Evolutionary conservation across 208 protist species (phyloP).

Genomic region (Strigomonas oncopelti): DNA sequence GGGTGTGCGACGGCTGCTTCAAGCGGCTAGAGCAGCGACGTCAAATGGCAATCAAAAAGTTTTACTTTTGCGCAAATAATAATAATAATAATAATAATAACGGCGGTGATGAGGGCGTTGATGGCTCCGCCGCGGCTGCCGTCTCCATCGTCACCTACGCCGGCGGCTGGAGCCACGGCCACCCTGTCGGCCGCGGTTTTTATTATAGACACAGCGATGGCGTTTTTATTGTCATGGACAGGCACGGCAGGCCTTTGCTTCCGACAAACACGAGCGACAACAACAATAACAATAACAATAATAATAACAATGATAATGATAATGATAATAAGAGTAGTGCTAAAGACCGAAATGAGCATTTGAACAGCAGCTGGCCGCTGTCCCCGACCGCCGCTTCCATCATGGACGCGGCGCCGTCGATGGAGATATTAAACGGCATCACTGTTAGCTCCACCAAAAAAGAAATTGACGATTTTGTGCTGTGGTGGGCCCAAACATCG

Average conservation of each 20-base stretch:
- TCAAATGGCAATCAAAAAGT: slow-evolving; percentile 9
- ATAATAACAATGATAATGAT: slow-evolving; percentile 8
- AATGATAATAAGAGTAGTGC: slow-evolving; percentile 10
- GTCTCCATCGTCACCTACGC: slow-evolving; percentile 64
- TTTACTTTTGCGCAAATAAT: slow-evolving; percentile 1
- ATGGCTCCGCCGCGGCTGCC: not conserved
- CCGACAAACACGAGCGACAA: slow-evolving; percentile 1
- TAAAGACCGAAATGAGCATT: too few relatives aligned
- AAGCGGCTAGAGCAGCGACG: slow-evolving; percentile 58
- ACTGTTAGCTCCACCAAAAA: slow-evolving; percentile 19
- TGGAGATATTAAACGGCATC: not conserved
- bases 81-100: not conserved
- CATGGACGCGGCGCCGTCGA: not conserved
- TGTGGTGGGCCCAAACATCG: too few relatives aligned
- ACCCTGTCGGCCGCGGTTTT: slow-evolving; percentile 73
- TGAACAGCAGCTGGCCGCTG: too few relatives aligned
- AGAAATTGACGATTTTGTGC: slow-evolving; percentile 24
- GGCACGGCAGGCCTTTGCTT: slow-evolving; percentile 41
- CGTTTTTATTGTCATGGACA: slow-evolving; percentile 66
- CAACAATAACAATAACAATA: slow-evolving; percentile 11
- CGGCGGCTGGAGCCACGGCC: slow-evolving; percentile 66
- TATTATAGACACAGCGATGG: slow-evolving; percentile 65
- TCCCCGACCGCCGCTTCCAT: too few relatives aligned
- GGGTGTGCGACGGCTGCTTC: slow-evolving; percentile 77
- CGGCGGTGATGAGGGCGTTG: not conserved